These are phyloP conservation scores for Auriculariales sp. DNA, from an alignment of 768 basidiomycete genomes.

Conservation along the genomic window DNA sequence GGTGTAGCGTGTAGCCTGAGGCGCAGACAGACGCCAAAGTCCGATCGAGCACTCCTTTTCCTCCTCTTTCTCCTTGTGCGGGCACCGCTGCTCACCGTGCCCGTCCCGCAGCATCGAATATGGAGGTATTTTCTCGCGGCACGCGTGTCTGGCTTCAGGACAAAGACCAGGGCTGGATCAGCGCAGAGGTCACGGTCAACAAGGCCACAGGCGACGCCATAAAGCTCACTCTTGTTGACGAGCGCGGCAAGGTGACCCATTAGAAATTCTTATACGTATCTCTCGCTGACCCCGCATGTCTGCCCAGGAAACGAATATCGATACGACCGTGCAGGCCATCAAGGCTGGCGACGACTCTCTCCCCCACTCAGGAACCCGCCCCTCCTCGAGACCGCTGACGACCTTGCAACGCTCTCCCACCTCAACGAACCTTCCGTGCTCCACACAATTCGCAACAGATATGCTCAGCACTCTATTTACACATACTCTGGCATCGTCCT, in stretches of 20 bases:
- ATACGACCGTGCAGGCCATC: constrained; percentile 68
- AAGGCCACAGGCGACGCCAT: constrained; percentile 59
- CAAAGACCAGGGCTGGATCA: constrained; percentile 89
- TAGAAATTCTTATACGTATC: constrained; percentile 9
- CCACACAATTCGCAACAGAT: constrained; percentile 93
- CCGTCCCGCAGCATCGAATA: too few species aligned
- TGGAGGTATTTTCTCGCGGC: constrained; percentile 10
- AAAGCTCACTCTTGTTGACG: constrained; percentile 76
- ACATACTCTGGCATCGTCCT: constrained; percentile 98
- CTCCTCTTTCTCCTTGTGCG: too few species aligned
- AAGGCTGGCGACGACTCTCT: constrained; percentile 65
- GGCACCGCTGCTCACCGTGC: constrained; percentile 8
- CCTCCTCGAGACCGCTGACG: constrained; percentile 89
- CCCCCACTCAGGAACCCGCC: constrained; percentile 96
- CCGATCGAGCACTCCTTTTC: background rate
- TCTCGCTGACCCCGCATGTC: background rate
- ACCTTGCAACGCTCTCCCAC: constrained; percentile 94
- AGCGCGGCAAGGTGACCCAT: constrained; percentile 68
- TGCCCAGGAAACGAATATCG: constrained; percentile 58
- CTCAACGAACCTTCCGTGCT: constrained; percentile 96
- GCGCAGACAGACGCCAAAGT: background rate
- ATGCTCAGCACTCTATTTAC: constrained; percentile 94
- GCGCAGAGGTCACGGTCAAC: constrained; percentile 60
- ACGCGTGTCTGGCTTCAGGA: constrained; percentile 54
- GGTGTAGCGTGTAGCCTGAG: background rate